Evolutionary conservation across 2,329 filamentous ascomycete species (phyloP), one percentile per base, ranked within the genome.

Genomic region (Aspergillus oerlinghausenensis): DNA sequence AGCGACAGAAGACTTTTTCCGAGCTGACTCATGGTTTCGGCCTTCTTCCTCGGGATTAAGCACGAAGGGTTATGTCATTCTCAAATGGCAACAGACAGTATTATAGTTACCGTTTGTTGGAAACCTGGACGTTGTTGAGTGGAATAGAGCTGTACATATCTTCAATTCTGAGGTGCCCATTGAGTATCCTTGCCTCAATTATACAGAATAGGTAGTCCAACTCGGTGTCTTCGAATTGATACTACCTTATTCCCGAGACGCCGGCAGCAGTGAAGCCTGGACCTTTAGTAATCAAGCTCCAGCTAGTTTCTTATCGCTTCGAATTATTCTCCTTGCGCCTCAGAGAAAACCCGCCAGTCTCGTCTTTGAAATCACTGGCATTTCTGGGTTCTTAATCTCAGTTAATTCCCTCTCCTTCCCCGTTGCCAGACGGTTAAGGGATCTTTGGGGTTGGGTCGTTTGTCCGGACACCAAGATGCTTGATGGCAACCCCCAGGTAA

Each of bases 401-500:
- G 21, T 26, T 14, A 14, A 26, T 47, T 47, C 43, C 43, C 19
- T 47, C 43, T 25, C 43, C 43, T 47, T 23, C 25, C 21, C 43
- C 23, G 43, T 25, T 47, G 43, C 19, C n/a, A 47, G 43, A 47
- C 40, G 60, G 58, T 60, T 61, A 57, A 62, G 66, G 64, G 59
- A 66, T 62, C 54, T 55, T 47, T 51, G 64, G 63, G 60, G 58
- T 47, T 50, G 57, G 59, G 62, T 63, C 50, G 60, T 61, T 64
- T 57, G 54, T 59, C 56, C 58, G 58, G 58, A 65, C 66, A 62
- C n/a, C 43, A 69, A 68, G 55, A 70, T 72, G 70, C 64, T 70
- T 59, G 69, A 72, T 62, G 69, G 66, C 64, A 63, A 64, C 64
- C 67, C 68, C 61, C 70, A 73, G 66, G 61, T 60, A 61, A 59